These are phyloP conservation scores for Cyberlindnera euphorbiae DNA, from an alignment of 805 yeast species.

Conservation along the genomic window DNA sequence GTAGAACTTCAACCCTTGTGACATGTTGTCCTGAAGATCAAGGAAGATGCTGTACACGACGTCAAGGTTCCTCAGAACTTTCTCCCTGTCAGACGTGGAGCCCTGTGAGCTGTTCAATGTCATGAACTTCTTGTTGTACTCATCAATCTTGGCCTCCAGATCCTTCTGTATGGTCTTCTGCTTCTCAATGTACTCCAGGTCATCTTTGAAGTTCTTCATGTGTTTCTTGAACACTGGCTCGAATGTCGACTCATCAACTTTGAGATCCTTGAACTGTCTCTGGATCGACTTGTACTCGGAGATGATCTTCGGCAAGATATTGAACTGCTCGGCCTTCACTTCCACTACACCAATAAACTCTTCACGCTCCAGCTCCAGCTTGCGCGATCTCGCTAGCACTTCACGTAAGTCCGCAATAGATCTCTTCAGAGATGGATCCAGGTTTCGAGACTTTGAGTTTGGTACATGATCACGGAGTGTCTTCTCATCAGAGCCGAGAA, in stretches of 20 bases:
- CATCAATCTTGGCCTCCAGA: constrained; percentile 36
- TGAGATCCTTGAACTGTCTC: constrained; percentile 12
- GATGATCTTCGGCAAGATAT: constrained; percentile 49
- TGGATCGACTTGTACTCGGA: constrained; percentile 36
- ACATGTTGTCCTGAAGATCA: constrained; percentile 55
- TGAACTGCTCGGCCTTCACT: constrained; percentile 40
- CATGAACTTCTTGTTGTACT: constrained; percentile 28
- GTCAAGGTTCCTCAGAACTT: constrained; percentile 46
- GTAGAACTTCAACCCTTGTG: constrained; percentile 71
- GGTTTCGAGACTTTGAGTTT: constrained; percentile 25
- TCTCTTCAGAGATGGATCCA: constrained; percentile 33
- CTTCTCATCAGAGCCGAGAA: constrained; percentile 35
- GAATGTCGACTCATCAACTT: constrained; percentile 29
- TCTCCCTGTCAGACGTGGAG: constrained; percentile 32
- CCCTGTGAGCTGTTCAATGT: constrained; percentile 15
- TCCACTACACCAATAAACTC: constrained; percentile 38
- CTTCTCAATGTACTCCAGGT: constrained; percentile 41
- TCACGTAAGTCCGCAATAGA: constrained; percentile 31
- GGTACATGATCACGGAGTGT: constrained; percentile 28
- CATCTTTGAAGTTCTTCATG: constrained; percentile 44
- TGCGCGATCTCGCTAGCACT: constrained; percentile 27
- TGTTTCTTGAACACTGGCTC: constrained; percentile 39
- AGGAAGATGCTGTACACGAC: constrained; percentile 23
- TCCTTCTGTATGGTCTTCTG: constrained; percentile 34
- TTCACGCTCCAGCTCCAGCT: constrained; percentile 35